Conservation (phyloP, 345 rosid genomes). For the Garcia nutans region DNA sequence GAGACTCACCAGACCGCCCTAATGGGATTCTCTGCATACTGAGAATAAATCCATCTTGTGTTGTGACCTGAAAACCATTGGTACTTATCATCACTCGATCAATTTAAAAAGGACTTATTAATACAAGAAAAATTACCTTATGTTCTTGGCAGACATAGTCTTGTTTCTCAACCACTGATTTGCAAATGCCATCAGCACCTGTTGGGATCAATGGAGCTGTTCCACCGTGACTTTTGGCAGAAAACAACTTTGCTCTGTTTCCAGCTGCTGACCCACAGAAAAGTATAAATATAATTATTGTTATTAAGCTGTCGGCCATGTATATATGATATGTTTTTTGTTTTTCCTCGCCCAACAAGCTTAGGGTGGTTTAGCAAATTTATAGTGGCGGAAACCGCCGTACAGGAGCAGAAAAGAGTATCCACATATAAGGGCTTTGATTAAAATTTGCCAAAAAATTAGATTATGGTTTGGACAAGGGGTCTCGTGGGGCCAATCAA, state of each 20-base stretch:
- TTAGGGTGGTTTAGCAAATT: not conserved
- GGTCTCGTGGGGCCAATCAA: not conserved
- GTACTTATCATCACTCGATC: not conserved
- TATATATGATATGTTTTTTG: not conserved
- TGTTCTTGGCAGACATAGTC: conserved; percentile 23
- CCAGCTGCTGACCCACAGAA: conserved; percentile 16
- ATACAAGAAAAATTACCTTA: not conserved
- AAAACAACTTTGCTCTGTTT: conserved; percentile 9
- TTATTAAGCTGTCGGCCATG: conserved; percentile 17
- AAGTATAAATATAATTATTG: conserved; percentile 1
- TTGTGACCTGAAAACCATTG: conserved; percentile 42
- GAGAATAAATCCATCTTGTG: conserved; percentile 55
- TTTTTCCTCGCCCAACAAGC: not conserved
- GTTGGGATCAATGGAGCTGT: not conserved
- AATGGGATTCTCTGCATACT: conserved; percentile 54
- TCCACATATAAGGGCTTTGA: not conserved
- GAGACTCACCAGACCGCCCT: conserved; percentile 31
- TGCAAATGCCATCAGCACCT: conserved; percentile 17
- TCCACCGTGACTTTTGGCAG: not conserved
- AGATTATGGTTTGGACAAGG: not conserved
- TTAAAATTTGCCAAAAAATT: not conserved
- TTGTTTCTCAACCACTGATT: conserved; percentile 11
- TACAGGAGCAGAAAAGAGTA: not conserved
- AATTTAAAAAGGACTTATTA: too few relatives aligned
- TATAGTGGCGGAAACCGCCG: not conserved